Base-by-base conservation (phyloP, 148 eudicot species). In the Rhododendron molle region DNA sequence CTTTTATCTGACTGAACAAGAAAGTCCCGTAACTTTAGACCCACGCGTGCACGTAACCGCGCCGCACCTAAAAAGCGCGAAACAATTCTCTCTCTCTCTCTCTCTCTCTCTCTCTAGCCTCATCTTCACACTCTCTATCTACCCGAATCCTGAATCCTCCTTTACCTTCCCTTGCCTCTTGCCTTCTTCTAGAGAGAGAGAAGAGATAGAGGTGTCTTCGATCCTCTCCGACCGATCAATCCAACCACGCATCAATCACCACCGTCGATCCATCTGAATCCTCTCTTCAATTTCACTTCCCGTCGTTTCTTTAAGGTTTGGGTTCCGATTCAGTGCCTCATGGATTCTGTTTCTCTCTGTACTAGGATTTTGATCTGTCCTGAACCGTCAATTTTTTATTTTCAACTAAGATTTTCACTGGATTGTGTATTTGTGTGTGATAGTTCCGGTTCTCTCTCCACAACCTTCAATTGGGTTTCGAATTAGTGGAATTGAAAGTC, bases 41-140 rank as follows among this genome's bases (percentile, higher is more conserved):
- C 32, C 65, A 81, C 71, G 73, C 73, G 84, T 81, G 84, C 73
- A 81, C 84, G 84, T 13, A 60, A 81, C 46, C 72, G n/a, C 67
- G 67, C 47, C 73, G 72, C 84, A 58, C 69, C 44, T 21, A 10
- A 36, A 52, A 81, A 60, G 50, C 44, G 40, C 49, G 80, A 76
- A 40, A 76, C 30, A n/a, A n/a, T n/a, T n/a, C n/a, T n/a, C n/a
- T n/a, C n/a, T n/a, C n/a, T 3, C 5, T 36, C 38, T 36, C 38
- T 12, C 56, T 46, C 81, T 78, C 36, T 78, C 20, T 49, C 58
- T 46, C 71, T 62, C 71, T n/a, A 0, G 2, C 71, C 30, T 65
- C 82, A 2, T 54, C 26, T 54, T 30, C 82, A 11, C 83, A 11
- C 83, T 38, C 72, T 60, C 30, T 38, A 46, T 54, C n/a, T 38